These are phyloP conservation scores for Eremochloa ophiuroides DNA, from an alignment of 176 grass and related monocot species.

Conservation along the genomic window DNA sequence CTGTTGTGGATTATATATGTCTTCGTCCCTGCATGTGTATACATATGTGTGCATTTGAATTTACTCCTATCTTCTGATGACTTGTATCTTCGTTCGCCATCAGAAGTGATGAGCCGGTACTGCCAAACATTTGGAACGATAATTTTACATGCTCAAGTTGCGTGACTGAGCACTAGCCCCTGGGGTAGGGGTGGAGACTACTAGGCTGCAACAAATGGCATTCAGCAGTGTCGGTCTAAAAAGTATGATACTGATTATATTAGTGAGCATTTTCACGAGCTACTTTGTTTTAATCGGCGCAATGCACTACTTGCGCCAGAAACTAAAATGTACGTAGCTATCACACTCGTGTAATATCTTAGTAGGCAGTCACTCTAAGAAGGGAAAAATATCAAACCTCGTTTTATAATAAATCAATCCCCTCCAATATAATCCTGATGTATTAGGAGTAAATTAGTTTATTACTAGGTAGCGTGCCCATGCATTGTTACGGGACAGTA, in stretches of 20 bases:
- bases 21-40: too few species aligned
- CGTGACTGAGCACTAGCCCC: not conserved
- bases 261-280: not conserved
- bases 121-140: not conserved
- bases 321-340: not conserved
- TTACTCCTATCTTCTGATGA: not conserved
- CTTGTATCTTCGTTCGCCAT: not conserved
- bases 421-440: not conserved
- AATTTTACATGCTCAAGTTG: not conserved
- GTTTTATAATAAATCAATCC: not conserved
- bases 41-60: not conserved
- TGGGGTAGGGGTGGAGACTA: not conserved
- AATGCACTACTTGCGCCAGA: not conserved
- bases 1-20: not conserved
- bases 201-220: not conserved
- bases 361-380: not conserved
- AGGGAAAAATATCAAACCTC: not conserved
- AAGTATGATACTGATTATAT: not conserved
- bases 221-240: not conserved
- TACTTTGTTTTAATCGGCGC: not conserved
- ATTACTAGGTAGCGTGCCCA: too few species aligned
- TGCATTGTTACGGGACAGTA: too few species aligned
- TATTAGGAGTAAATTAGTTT: too few species aligned
- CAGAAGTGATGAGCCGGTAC: not conserved
- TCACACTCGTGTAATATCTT: not conserved